Conservation (phyloP, 192 early-diverging fungal species). For the Backusella tuberculispora region DNA sequence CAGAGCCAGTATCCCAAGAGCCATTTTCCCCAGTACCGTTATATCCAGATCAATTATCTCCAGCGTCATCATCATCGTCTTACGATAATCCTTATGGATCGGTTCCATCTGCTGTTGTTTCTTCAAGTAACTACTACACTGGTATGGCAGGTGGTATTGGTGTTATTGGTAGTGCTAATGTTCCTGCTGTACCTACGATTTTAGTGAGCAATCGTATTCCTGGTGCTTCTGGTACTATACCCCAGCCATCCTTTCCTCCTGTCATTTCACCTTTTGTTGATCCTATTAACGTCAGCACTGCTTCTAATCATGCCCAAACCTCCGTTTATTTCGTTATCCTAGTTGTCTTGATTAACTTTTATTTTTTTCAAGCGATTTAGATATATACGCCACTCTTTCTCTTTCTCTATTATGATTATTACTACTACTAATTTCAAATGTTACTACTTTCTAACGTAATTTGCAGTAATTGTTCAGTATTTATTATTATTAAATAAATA, state of each 20-base stretch:
- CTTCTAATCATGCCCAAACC: neutral
- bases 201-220: slow-evolving; percentile 7
- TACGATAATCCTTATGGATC: neutral
- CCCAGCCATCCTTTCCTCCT: neutral
- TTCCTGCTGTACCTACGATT: neutral
- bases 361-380: neutral
- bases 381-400: neutral
- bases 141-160: neutral
- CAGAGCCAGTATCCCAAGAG: no score
- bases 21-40: no score
- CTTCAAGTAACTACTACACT: neutral
- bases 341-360: neutral
- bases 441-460: neutral
- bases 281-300: neutral
- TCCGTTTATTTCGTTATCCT: neutral
- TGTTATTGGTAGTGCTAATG: neutral
- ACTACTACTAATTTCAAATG: neutral
- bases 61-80: neutral
- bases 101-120: neutral
- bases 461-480: neutral
- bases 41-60: no score
- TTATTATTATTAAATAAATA: neutral
- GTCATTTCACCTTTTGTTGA: neutral
- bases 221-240: neutral
- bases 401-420: no score